These are phyloP conservation scores for Wickerhamiella cacticola DNA, from an alignment of 805 yeast species.

Conservation along the genomic window DNA sequence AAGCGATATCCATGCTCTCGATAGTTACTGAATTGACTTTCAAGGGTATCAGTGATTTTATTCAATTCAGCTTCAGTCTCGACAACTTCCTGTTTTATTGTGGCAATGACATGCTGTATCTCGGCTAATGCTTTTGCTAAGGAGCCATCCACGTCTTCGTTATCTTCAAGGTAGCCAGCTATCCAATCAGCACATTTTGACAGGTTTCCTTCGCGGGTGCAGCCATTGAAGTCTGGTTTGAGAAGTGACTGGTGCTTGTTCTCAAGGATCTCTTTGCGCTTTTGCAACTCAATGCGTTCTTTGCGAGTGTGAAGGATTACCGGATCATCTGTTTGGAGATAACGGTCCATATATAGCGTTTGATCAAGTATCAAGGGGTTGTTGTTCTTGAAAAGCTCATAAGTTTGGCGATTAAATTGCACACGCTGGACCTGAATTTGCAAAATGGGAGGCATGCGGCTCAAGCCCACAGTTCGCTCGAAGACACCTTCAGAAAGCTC, in stretches of 20 bases:
- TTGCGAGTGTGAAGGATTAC: conserved; percentile 41
- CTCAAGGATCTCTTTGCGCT: conserved; percentile 15
- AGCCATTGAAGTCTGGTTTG: conserved; percentile 28
- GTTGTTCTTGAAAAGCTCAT: conserved; percentile 67
- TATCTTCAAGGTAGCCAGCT: background rate
- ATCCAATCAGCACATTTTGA: conserved; percentile 27
- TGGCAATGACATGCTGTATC: conserved; percentile 34
- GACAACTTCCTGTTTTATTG: conserved; percentile 36
- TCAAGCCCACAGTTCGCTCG: conserved; percentile 58
- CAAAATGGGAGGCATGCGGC: conserved; percentile 62
- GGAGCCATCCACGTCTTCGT: conserved; percentile 20
- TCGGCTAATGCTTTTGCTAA: conserved; percentile 15
- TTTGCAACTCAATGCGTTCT: conserved; percentile 51
- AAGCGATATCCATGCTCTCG: conserved; percentile 61
- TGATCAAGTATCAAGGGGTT: conserved; percentile 76
- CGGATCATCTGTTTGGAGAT: conserved; percentile 48
- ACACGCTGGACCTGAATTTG: conserved; percentile 94
- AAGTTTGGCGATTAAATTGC: conserved; percentile 62
- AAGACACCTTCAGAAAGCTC: conserved; percentile 58
- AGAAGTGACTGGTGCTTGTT: conserved; percentile 16
- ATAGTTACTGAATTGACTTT: conserved; percentile 50
- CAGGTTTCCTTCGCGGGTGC: conserved; percentile 41
- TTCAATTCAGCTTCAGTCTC: conserved; percentile 34
- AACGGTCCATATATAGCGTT: conserved; percentile 73
- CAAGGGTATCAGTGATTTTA: conserved; percentile 38